These are phyloP conservation scores for Lizonia empirigonia DNA, from an alignment of 2,329 filamentous ascomycete species.

Conservation along the genomic window DNA sequence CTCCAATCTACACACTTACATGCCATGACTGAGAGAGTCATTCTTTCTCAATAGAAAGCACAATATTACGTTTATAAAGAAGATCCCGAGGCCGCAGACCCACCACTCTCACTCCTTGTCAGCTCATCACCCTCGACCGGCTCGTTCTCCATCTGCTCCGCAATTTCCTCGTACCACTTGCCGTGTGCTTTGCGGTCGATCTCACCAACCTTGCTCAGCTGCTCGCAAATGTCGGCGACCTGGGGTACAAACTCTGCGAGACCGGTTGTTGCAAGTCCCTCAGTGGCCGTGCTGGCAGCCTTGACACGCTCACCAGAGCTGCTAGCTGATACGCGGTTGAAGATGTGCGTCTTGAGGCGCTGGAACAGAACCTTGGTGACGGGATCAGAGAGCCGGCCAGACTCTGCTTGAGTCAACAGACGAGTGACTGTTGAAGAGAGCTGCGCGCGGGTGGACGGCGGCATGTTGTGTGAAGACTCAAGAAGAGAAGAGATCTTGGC, in stretches of 20 bases:
- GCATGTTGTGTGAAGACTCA: constrained; percentile 58
- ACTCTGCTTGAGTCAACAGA: constrained; percentile 60
- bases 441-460: constrained; percentile 52
- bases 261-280: constrained; percentile 71
- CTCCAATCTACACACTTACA: too few relatives aligned
- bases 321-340: constrained; percentile 66
- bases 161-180: constrained; percentile 72
- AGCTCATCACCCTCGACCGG: constrained; percentile 41
- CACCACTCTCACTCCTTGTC: constrained; percentile 31
- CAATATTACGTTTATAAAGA: neutral
- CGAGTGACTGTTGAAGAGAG: constrained; percentile 51
- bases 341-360: constrained; percentile 69
- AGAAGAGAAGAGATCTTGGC: constrained; percentile 55
- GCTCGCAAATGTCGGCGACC: constrained; percentile 71
- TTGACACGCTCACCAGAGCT: constrained; percentile 73
- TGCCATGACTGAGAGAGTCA: too few relatives aligned
- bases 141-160: constrained; percentile 57
- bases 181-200: constrained; percentile 73
- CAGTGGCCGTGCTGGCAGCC: constrained; percentile 70
- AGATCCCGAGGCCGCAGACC: constrained; percentile 25
- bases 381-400: constrained; percentile 61
- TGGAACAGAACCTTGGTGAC: constrained; percentile 71
- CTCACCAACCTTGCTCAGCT: constrained; percentile 66
- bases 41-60: too few relatives aligned
- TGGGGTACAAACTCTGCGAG: constrained; percentile 74